Percentiles rank a stretch among this genome's conserved stretches.
Evolutionary conservation across 2,329 filamentous ascomycete species (phyloP).

Genomic region (Periconia digitata): DNA sequence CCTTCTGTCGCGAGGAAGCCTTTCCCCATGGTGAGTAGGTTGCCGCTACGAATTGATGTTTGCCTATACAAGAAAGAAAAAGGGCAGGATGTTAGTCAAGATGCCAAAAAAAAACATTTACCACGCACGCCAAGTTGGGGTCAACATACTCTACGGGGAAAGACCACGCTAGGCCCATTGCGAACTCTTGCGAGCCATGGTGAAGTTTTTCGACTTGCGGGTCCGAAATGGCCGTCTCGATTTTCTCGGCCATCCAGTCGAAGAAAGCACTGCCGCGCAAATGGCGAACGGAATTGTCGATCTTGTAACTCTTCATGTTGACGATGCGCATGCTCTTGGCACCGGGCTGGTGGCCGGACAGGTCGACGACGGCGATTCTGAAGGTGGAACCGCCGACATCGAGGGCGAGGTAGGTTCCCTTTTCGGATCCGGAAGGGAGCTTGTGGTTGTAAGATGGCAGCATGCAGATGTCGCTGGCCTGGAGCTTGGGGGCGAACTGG

Average conservation of each 20-base stretch:
- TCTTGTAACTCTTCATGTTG: conserved; percentile 56
- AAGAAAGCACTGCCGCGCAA: conserved; percentile 62
- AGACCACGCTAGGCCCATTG: conserved; percentile 66
- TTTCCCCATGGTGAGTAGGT: conserved; percentile 65
- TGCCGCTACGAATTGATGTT: conserved; percentile 60
- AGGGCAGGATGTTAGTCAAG: conserved; percentile 15
- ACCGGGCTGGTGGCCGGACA: conserved; percentile 51
- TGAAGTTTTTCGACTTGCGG: conserved; percentile 40
- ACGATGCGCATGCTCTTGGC: conserved; percentile 56
- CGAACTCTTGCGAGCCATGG: conserved; percentile 46
- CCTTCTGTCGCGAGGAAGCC: conserved; percentile 63
- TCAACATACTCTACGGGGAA: conserved; percentile 61
- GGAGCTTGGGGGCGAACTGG: conserved; percentile 58
- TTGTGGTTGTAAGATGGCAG: conserved; percentile 66
- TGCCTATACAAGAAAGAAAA: conserved; percentile 44
- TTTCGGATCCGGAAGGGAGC: conserved; percentile 61
- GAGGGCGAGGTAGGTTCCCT: conserved; percentile 62
- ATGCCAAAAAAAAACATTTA: neutral
- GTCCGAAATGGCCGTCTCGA: conserved; percentile 55
- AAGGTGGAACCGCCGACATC: conserved; percentile 70
- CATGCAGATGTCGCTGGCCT: conserved; percentile 63
- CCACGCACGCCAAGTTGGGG: too few relatives aligned
- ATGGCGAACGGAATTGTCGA: conserved; percentile 58
- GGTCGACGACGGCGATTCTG: conserved; percentile 61
- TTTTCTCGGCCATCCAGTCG: conserved; percentile 66